Evolutionary conservation across 1,284 basidiomycete genomes (phyloP).

Genomic region (Flammula alnicola): DNA sequence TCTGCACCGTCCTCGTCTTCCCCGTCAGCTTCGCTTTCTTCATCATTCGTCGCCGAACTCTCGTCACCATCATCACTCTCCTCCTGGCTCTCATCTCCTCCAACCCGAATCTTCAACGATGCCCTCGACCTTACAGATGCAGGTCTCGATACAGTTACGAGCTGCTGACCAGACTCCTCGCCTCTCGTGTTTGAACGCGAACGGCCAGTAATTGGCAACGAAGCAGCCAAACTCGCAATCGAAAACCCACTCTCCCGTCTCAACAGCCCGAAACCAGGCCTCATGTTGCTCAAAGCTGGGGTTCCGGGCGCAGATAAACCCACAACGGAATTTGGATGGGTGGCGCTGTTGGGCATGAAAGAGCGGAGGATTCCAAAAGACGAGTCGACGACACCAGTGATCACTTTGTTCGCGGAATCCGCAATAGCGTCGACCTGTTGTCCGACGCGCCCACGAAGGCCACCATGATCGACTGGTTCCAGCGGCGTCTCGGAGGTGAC

Average conservation of each 20-base stretch:
- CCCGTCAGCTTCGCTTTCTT: slow-evolving; percentile 34
- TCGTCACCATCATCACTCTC: slow-evolving; percentile 35
- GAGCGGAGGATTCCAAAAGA: slow-evolving; percentile 84
- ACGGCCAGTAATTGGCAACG: slow-evolving; percentile 42
- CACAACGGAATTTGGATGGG: slow-evolving; percentile 10
- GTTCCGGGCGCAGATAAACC: slow-evolving; percentile 17
- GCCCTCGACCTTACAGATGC: slow-evolving; percentile 39
- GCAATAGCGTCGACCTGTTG: slow-evolving; percentile 85
- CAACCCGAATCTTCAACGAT: slow-evolving; percentile 24
- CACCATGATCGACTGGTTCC: slow-evolving; percentile 33
- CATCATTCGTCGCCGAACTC: slow-evolving; percentile 32
- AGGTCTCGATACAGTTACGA: slow-evolving; percentile 67
- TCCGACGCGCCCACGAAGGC: slow-evolving; percentile 75
- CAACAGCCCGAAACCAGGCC: slow-evolving; percentile 64
- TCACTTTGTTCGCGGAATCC: slow-evolving; percentile 83
- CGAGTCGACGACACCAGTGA: slow-evolving; percentile 85
- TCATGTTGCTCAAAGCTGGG: slow-evolving; percentile 34
- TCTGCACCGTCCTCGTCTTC: slow-evolving; percentile 31
- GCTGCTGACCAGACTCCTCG: slow-evolving; percentile 69
- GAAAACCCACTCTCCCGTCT: slow-evolving; percentile 80
- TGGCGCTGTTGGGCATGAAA: slow-evolving; percentile 49
- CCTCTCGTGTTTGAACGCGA: slow-evolving; percentile 43
- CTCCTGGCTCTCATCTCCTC: slow-evolving; percentile 28
- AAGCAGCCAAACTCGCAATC: slow-evolving; percentile 75
- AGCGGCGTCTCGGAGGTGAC: slow-evolving; percentile 35